Base-by-base conservation (phyloP, 345 rosid species). In the Aquilaria malaccensis region DNA sequence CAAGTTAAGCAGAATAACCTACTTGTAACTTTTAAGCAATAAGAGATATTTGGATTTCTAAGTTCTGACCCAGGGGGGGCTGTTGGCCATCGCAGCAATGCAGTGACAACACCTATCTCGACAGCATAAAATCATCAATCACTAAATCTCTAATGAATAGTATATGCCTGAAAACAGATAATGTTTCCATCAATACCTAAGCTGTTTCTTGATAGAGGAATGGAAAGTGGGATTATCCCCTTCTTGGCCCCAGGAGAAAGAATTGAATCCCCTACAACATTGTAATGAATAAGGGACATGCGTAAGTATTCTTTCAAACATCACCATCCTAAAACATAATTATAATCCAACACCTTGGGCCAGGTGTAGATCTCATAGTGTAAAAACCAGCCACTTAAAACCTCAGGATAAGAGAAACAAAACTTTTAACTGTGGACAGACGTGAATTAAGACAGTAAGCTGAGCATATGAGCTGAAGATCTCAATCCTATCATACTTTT, bases 71-170 rank as follows among this genome's bases (percentile, higher is more conserved):
- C 86, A 37, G 83, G 58, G 59, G 73, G 90, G 78, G 96, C 88
- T 61, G 92, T 86, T 77, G 98, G 96, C 96, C 98, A 86, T 68
- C 95, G 76, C 65, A 91, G 78, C 74, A 91, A 43, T 63, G 91
- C 95, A 46, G 85, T 86, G 52, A 80, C 60, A 60, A 84, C 68
- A 57, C 91, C 96, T 86, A 70, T 12, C 43, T 60, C 15, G 47
- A 62, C 67, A 55, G 11, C 47, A 61, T 56, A 60, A 58, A 69
- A 9, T 30, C 13, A 48, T 31, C 30, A 58, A 14, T 50, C 31
- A 66, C 10, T 57, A 48, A n/a, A 55, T 48, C 54, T 58, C 53
- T 37, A 58, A 51, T 45, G 10, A 59, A n/a, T 22, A 55, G 14
- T 41, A 13, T 50, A 63, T 3, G 33, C 58, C 61, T 56, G 55